These are phyloP conservation scores for Pleurotus giganteus DNA, from an alignment of 768 basidiomycete genomes.

Conservation along the genomic window DNA sequence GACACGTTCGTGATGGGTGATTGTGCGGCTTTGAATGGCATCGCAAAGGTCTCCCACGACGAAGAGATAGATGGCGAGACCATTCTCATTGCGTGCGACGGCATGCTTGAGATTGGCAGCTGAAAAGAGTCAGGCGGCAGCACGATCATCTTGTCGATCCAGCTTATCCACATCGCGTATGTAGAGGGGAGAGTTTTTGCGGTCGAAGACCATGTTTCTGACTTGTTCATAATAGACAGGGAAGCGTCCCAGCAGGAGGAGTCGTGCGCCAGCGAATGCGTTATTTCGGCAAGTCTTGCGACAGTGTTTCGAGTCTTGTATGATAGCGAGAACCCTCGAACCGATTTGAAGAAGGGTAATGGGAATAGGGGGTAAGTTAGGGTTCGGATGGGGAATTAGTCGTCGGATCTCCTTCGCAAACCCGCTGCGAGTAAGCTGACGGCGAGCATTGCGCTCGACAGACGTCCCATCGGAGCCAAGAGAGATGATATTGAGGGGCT, in stretches of 20 bases:
- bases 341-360: conserved; percentile 12
- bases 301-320: conserved; percentile 27
- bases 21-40: conserved; percentile 31
- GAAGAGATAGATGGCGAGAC: conserved; percentile 32
- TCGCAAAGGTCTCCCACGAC: conserved; percentile 35
- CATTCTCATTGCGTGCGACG: conserved; percentile 14
- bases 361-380: not conserved
- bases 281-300: no score
- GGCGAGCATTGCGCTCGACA: conserved; percentile 26
- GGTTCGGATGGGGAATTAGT: conserved; percentile 3
- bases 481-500: conserved; percentile 25
- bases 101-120: conserved; percentile 21
- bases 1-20: conserved; percentile 23
- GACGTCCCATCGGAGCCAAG: conserved; percentile 35
- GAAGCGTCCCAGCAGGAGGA: conserved; percentile 23
- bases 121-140: conserved; percentile 34
- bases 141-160: conserved; percentile 43
- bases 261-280: conserved; percentile 26
- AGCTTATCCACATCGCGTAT: conserved; percentile 30
- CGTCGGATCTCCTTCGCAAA: conserved; percentile 5
- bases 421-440: not conserved
- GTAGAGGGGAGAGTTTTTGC: conserved; percentile 18
- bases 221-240: conserved; percentile 19
- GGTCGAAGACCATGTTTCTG: conserved; percentile 14
- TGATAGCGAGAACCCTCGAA: conserved; percentile 14